A percentile compares a stretch with the other conserved stretches of the same genome.
These are phyloP conservation scores for Pseudogymnoascus sp. DNA, from an alignment of 2,329 filamentous ascomycete species.

Conservation along the genomic window DNA sequence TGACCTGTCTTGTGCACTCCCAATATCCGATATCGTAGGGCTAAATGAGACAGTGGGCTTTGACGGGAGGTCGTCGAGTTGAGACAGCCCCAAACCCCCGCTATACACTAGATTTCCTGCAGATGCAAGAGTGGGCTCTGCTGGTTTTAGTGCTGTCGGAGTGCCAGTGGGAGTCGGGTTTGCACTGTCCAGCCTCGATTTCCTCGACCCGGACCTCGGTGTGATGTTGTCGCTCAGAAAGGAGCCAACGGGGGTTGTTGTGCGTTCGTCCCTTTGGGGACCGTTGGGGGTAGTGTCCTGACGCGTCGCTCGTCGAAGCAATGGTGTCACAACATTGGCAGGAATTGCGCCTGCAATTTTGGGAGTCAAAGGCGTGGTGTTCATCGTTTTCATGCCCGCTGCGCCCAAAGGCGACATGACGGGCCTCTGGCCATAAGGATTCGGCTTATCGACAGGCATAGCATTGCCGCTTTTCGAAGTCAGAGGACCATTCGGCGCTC, in stretches of 20 bases:
- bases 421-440: slow-evolving; percentile 45
- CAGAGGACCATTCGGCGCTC: slow-evolving; percentile 28
- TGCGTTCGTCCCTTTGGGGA: slow-evolving; percentile 38
- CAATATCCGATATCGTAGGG: slow-evolving; percentile 30
- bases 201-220: slow-evolving; percentile 67
- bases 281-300: slow-evolving; percentile 18
- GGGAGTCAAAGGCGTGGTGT: slow-evolving; percentile 50
- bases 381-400: slow-evolving; percentile 45
- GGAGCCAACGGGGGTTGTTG: slow-evolving; percentile 41
- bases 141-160: slow-evolving; percentile 32
- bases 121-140: background rate
- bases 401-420: slow-evolving; percentile 63
- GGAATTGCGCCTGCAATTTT: slow-evolving; percentile 39
- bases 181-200: slow-evolving; percentile 60
- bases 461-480: slow-evolving; percentile 23
- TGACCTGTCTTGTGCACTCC: background rate
- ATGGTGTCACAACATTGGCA: slow-evolving; percentile 22
- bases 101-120: background rate
- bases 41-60: slow-evolving; percentile 33
- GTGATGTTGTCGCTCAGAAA: slow-evolving; percentile 64
- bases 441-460: slow-evolving; percentile 45
- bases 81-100: slow-evolving; percentile 2
- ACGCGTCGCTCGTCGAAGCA: slow-evolving; percentile 43
- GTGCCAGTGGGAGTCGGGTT: slow-evolving; percentile 58
- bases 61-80: background rate